Conservation (phyloP, 1,139 yeast genomes). For the Nakaseomyces nivariensis region DNA sequence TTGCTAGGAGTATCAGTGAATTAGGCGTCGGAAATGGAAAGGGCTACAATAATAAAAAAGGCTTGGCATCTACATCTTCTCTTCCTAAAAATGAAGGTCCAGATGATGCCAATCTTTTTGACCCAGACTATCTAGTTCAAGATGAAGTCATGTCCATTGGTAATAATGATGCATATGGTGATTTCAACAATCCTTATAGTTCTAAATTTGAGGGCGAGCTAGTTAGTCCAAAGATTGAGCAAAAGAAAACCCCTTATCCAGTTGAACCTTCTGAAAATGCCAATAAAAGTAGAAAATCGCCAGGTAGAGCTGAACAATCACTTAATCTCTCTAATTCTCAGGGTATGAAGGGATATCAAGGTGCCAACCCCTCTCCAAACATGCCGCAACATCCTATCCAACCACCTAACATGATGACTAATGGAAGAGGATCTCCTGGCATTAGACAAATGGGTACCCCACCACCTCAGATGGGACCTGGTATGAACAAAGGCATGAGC, state of each 20-base stretch:
- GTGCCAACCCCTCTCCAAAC: background rate
- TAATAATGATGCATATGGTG: background rate
- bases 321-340: background rate
- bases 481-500: slow-evolving; percentile 2
- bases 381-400: background rate
- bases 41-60: background rate
- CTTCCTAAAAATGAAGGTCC: slow-evolving; percentile 1
- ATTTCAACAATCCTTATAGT: slow-evolving; percentile 1
- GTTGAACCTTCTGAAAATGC: background rate
- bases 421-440: background rate
- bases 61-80: background rate
- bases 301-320: background rate
- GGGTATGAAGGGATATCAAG: background rate
- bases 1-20: slow-evolving; percentile 16
- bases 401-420: background rate
- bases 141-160: slow-evolving; percentile 9
- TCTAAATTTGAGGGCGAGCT: slow-evolving; percentile 1
- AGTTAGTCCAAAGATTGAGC: background rate
- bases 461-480: slow-evolving; percentile 1
- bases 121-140: slow-evolving; percentile 28
- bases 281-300: background rate
- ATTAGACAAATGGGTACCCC: background rate
- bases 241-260: background rate
- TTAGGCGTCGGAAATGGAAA: slow-evolving; percentile 9
- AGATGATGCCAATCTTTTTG: slow-evolving; percentile 22